Evolutionary conservation across 2,329 filamentous ascomycete species (phyloP), one percentile per base, ranked within the genome.

Genomic region (Paraphoma chrysanthemicola): DNA sequence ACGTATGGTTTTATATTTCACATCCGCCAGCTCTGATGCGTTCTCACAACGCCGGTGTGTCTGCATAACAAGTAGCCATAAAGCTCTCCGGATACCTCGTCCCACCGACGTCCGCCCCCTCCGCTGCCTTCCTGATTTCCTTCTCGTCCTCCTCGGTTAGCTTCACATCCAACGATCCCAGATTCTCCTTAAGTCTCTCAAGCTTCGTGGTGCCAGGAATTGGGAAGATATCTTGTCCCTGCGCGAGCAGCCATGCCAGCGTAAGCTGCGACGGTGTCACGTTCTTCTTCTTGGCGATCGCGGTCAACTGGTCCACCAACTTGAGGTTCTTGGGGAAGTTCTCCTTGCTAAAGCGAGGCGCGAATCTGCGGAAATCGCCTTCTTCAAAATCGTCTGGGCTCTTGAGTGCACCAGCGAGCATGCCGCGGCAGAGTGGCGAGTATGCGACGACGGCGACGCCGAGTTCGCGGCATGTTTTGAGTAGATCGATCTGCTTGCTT

Each of bases 241-340:
- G 76, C 6, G 66, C 67, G 56, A 77, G 28, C 41, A 78, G 46
- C 75, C 77, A 79, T 6, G 75, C 74, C n/a, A 79, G 56, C 0
- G 84, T 83, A 45, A 91, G 68, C 68, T 91, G 88, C 0, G 80
- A 80, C 0, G 85, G 63, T 0, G 87, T 87, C 44, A 78, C 80
- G 3, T 77, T 80, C 73, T 90, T 88, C 58, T 71, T 62, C 51
- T 70, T 64, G 8, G 76, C 77, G 6, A 79, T 45, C 14, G 59
- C 60, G 0, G 51, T 58, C 17, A 78, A 63, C 18, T 64, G 45
- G 16, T 74, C 67, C 2, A 77, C 75, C 2, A 79, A 60, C 55
- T 64, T 66, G 10, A 76, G 28, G 46, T 78, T 79, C 55, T 73
- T 72, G 14, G 71, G 66, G 45, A 77, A 74, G 47, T 78, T 78